Conservation (phyloP, 2,329 filamentous ascomycete genomes). For the Beauveria caledonica region DNA sequence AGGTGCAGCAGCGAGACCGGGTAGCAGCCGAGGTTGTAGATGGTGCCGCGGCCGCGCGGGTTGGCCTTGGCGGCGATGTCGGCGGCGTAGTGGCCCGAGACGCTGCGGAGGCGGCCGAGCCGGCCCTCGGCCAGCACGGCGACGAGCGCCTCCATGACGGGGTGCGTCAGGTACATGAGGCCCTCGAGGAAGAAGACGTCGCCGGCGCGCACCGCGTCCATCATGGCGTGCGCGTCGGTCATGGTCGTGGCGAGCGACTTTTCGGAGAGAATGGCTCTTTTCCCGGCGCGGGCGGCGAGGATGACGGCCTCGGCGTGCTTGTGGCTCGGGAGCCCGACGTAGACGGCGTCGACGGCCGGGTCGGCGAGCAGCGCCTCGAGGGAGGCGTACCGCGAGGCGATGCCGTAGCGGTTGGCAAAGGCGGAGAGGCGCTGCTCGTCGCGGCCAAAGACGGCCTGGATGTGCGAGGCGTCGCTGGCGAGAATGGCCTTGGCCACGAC, state of each 20-base stretch:
- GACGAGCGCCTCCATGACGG: constrained; percentile 18
- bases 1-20: constrained; percentile 21
- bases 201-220: constrained; percentile 14
- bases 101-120: constrained; percentile 17
- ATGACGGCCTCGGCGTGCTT: constrained; percentile 19
- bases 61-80: constrained; percentile 22
- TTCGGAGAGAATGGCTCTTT: constrained; percentile 20
- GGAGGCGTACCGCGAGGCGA: constrained; percentile 15
- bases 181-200: constrained; percentile 22
- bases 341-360: constrained; percentile 19
- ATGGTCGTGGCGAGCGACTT: constrained; percentile 21
- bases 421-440: constrained; percentile 17
- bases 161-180: constrained; percentile 22
- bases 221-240: constrained; percentile 19
- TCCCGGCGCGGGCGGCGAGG: constrained; percentile 17
- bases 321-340: constrained; percentile 21
- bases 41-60: constrained; percentile 21
- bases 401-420: constrained; percentile 19
- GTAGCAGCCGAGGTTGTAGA: constrained; percentile 23
- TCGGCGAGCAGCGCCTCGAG: constrained; percentile 19
- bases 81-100: constrained; percentile 21
- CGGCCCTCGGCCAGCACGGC: constrained; percentile 17
- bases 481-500: constrained; percentile 18
- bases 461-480: constrained; percentile 16
- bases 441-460: constrained; percentile 21